A percentile compares a stretch with the other conserved stretches of the same genome.
These are phyloP conservation scores for Skeletonema tropicum DNA, from an alignment of 108 stramenopile species.

Conservation along the genomic window DNA sequence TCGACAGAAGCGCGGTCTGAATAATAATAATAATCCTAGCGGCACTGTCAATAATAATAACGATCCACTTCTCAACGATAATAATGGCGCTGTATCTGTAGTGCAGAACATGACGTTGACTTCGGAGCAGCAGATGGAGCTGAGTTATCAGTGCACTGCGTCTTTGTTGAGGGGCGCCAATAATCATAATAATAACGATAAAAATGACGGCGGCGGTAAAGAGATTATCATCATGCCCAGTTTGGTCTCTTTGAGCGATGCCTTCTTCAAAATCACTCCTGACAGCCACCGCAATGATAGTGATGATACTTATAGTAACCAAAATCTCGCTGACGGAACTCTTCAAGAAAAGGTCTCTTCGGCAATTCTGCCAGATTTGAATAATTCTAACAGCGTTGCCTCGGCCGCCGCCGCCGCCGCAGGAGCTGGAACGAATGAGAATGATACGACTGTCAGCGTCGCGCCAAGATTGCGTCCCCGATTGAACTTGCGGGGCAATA, in stretches of 20 bases:
- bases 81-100: background rate
- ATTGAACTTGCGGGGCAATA: no score
- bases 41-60: no score
- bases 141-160: conserved; percentile 6
- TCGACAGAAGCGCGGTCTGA: background rate
- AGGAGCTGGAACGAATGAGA: no score
- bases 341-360: no score
- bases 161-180: background rate
- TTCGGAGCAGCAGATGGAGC: conserved; percentile 4
- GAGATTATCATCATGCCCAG: conserved; percentile 18
- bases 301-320: background rate
- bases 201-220: background rate
- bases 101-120: background rate
- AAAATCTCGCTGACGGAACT: background rate
- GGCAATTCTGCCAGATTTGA: no score
- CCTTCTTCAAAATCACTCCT: conserved; percentile 1
- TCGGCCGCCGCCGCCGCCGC: no score
- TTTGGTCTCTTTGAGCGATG: conserved; percentile 25
- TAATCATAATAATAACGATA: background rate
- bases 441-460: no score
- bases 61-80: no score
- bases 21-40: background rate
- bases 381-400: no score
- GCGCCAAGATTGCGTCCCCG: no score
- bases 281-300: background rate